Evolutionary conservation across 2,329 filamentous ascomycete genomes (phyloP).

Genomic region (Mycocentrospora acerina): DNA sequence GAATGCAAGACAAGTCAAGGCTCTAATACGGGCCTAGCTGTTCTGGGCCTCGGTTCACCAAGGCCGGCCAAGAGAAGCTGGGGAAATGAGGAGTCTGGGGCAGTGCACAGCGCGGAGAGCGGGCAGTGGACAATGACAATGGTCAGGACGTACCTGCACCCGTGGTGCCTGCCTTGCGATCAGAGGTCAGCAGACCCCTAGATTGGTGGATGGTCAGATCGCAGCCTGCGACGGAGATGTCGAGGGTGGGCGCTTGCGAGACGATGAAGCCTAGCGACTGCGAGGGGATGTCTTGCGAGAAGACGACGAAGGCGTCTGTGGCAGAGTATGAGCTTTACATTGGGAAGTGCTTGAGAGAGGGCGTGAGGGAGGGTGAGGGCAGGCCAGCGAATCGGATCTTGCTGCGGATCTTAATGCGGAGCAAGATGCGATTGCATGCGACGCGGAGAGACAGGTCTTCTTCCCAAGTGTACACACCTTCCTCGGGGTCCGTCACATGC

Average conservation of each 20-base stretch:
- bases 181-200: conserved; percentile 76
- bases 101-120: conserved; percentile 14
- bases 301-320: conserved; percentile 83
- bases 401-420: no score
- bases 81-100: conserved; percentile 15
- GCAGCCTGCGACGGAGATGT: conserved; percentile 66
- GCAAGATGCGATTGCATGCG: no score
- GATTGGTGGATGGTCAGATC: conserved; percentile 83
- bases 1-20: not conserved
- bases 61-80: conserved; percentile 26
- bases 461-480: no score
- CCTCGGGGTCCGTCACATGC: conserved; percentile 59
- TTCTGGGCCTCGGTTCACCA: conserved; percentile 5
- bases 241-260: conserved; percentile 63
- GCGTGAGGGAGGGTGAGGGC: not conserved
- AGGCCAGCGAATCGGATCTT: conserved; percentile 15
- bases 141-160: conserved; percentile 59
- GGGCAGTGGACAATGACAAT: conserved; percentile 1
- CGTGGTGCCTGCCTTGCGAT: conserved; percentile 71
- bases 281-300: conserved; percentile 72
- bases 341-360: conserved; percentile 1
- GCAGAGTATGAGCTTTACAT: conserved; percentile 15
- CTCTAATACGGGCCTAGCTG: conserved; percentile 7
- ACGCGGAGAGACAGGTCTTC: no score
- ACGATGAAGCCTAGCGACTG: conserved; percentile 76